phyloP scores from a whole-genome alignment of 768 basidiomycete species.

The Rhodotorula graminis region DNA sequence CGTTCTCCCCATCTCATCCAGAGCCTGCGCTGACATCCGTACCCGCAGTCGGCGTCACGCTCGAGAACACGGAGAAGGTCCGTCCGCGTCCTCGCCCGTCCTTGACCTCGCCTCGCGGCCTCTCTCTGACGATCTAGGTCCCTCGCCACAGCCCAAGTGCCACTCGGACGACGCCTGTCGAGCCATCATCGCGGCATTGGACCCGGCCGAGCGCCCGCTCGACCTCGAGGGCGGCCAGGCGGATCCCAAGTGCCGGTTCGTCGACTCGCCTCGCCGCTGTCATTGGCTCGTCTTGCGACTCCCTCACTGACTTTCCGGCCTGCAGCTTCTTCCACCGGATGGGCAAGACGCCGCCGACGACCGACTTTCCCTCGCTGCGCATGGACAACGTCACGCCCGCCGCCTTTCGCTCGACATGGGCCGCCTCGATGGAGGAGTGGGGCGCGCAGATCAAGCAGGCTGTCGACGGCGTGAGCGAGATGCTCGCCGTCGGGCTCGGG shows the following conservation, averaged over 20 bases:
- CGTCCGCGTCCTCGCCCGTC: conserved; percentile 40
- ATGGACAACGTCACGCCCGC: conserved; percentile 77
- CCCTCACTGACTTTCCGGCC: not conserved
- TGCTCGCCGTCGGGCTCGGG: conserved; percentile 78
- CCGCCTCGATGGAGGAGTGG: conserved; percentile 74
- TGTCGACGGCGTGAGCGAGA: conserved; percentile 78
- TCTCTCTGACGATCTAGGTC: not conserved
- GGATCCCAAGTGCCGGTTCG: conserved; percentile 84
- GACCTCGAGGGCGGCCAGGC: conserved; percentile 60
- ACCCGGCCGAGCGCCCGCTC: conserved; percentile 72
- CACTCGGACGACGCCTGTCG: conserved; percentile 68
- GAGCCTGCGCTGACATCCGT: not conserved
- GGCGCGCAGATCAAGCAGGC: conserved; percentile 80
- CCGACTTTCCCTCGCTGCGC: conserved; percentile 66
- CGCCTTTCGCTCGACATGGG: conserved; percentile 63
- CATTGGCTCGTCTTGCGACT: not conserved
- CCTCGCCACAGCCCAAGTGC: conserved; percentile 46
- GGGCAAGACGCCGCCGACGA: conserved; percentile 47
- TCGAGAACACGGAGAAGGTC: conserved; percentile 87
- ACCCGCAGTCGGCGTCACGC: conserved; percentile 68
- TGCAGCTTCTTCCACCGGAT: conserved; percentile 45
- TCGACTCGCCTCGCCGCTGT: conserved; percentile 7
- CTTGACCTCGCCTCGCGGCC: not conserved
- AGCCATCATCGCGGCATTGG: conserved; percentile 68
- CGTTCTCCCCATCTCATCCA: not conserved